Conservation (phyloP, 1,284 basidiomycete genomes). For the Polyporus tsugae region DNA sequence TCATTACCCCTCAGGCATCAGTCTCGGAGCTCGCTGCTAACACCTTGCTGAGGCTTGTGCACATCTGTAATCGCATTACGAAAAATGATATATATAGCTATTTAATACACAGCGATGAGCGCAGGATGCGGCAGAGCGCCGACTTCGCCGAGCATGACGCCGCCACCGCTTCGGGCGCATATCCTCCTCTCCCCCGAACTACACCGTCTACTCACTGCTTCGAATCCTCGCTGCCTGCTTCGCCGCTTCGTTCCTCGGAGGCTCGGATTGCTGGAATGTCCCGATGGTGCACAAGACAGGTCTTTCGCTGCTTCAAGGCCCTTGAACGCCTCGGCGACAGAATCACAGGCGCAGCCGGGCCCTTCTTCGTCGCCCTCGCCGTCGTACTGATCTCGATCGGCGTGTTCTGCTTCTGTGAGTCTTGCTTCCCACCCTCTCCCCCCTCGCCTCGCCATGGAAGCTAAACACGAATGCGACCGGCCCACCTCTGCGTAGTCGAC, state of each 20-base stretch:
- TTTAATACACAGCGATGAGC: not conserved
- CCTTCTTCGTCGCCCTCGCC: constrained; percentile 86
- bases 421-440: not conserved
- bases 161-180: not conserved
- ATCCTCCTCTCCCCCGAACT: constrained; percentile 5
- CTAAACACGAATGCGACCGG: not conserved
- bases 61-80: too few relatives aligned
- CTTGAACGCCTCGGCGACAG: constrained; percentile 83
- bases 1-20: too few relatives aligned
- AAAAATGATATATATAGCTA: too few relatives aligned
- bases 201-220: not conserved
- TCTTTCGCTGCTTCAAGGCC: constrained; percentile 88
- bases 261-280: constrained; percentile 14
- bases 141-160: not conserved
- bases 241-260: not conserved
- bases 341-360: constrained; percentile 90
- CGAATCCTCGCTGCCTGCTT: not conserved
- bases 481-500: constrained; percentile 61
- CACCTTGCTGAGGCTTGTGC: too few relatives aligned
- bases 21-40: too few relatives aligned
- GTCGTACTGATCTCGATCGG: constrained; percentile 75
- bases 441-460: not conserved
- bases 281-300: constrained; percentile 41
- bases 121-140: not conserved
- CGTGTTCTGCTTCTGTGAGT: constrained; percentile 81